Evolutionary conservation across 768 basidiomycete genomes (phyloP), one percentile per base, ranked within the genome.

Genomic region (Amanita rubescens): DNA sequence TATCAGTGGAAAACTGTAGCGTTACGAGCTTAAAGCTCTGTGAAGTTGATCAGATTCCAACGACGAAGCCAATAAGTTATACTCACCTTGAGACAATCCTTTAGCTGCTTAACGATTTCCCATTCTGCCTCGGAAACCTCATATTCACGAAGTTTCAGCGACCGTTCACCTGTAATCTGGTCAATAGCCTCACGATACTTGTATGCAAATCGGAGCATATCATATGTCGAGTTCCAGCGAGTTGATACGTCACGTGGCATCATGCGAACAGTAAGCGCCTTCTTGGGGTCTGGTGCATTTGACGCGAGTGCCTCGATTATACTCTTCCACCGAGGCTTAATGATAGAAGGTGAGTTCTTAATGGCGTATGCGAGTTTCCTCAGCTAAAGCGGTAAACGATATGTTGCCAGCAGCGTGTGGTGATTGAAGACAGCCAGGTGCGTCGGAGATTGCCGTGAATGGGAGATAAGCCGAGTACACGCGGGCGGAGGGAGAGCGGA

Each of bases 191-290:
- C 30, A 5, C 59, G 55, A 52, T 72, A 67, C 5, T 64, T 38
- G 8, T 65, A 9, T 0, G 67, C 65, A 55, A 69, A 66, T 1
- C 59, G 41, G 1, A 75, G 55, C 71, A 76, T 73, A 46, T 71
- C 60, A 37, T 58, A 71, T 0, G 66, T 71, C 5, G 66, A 71
- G 41, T 73, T 71, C 73, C 71, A 75, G 0, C 64, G 55, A 0
- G 71, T 74, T 2, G 51, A 20, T 0, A 76, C 67, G 54, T 77
- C 69, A 2, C 66, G 61, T 1, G 72, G 72, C 57, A 75, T 69
- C 22, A 20, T n/a, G n/a, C n/a, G n/a, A 2, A 0, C 69, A 42
- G n/a, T n/a, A 5, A 42, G 53, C 0, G 11, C 17, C n/a, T 55
- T 57, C 20, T 20, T 24, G 11, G 10, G 19, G n/a, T n/a, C 6